These are phyloP conservation scores for Fragaria iinumae DNA, from an alignment of 306 rosid species.

Conservation along the genomic window DNA sequence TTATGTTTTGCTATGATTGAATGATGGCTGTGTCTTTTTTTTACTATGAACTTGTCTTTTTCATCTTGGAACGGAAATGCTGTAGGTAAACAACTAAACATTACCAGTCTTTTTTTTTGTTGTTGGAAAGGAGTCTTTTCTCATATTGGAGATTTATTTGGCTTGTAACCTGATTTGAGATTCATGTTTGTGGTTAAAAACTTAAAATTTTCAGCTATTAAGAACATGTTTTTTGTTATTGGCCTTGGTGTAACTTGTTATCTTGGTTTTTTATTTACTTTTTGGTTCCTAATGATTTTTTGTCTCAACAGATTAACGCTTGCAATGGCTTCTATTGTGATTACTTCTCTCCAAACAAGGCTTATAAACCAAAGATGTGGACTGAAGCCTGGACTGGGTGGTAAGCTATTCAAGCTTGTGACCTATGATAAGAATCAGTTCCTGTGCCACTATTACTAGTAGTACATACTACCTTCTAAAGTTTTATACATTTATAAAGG, in stretches of 20 bases:
- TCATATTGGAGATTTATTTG: conserved; percentile 5
- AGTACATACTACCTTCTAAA: neutral
- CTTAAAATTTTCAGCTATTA: neutral
- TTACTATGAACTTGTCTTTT: conserved; percentile 11
- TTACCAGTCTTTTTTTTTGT: neutral
- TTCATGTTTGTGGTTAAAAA: conserved; percentile 13
- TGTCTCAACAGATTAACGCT: conserved; percentile 68
- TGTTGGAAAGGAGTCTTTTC: neutral
- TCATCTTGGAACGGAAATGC: conserved; percentile 19
- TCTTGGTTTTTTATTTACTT: neutral
- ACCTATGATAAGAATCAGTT: conserved; percentile 22
- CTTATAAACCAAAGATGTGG: conserved; percentile 99
- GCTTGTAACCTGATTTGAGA: conserved; percentile 17
- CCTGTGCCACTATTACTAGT: neutral
- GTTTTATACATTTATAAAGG: neutral
- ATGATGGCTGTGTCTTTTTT: conserved; percentile 16
- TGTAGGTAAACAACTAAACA: neutral
- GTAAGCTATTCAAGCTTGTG: conserved; percentile 36
- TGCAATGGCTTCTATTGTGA: conserved; percentile 98
- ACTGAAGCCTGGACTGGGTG: conserved; percentile 99
- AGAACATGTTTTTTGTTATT: neutral
- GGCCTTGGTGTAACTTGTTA: neutral
- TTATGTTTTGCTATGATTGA: conserved; percentile 24
- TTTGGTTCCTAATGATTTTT: neutral
- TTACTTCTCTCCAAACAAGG: conserved; percentile 88